Base-by-base conservation (phyloP, 1,284 basidiomycete genomes). In the Trichosporon ovoides region DNA sequence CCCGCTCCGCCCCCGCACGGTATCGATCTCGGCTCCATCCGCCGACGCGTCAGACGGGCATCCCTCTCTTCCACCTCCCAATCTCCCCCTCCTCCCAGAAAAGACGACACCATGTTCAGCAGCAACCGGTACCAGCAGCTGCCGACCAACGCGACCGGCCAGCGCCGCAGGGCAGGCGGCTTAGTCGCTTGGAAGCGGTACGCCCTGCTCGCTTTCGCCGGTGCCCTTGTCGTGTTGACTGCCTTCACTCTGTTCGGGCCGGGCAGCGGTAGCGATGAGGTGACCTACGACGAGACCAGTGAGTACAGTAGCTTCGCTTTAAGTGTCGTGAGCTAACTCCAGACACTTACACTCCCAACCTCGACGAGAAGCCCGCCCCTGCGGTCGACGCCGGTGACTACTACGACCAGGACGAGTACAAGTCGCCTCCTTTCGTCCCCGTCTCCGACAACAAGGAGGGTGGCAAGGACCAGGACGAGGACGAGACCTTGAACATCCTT, bases 381-480 rank as follows among this genome's bases (percentile, higher is more conserved):
- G 18, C 48, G 24, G 48, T 38, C 40, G 53, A 54, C 31, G 54
- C 48, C 14, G 55, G 60, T 9, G 67, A 7, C 24, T 36, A 43
- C 51, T 43, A 57, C 35, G 56, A 72, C 35, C 65, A 68, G 18
- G 65, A 68, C 36, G 69, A 73, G 50, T 73, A 68, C 61, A 54
- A 63, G 22, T 71, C 73, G 7, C 76, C 76, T 7, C 73, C 74
- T 13, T 75, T 74, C 70, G 61, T 67, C 52, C 72, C 74, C 10
- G 52, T 63, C 20, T 22, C 16, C 19, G 34, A 37, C 68, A 63
- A 62, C 22, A 61, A 66, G 6, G 58, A 63, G 13, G 65, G 68
- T 13, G 61, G 63, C 18, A 64, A 65, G n/a, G 55, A 58, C 12
- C 55, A 59, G 16, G 60, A 56, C 22, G 53, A 59, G 16, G 48